Evolutionary conservation across 106 monocot genomes (phyloP), one percentile per base, ranked within the genome.

Genomic region (Dioscorea zingiberensis): DNA sequence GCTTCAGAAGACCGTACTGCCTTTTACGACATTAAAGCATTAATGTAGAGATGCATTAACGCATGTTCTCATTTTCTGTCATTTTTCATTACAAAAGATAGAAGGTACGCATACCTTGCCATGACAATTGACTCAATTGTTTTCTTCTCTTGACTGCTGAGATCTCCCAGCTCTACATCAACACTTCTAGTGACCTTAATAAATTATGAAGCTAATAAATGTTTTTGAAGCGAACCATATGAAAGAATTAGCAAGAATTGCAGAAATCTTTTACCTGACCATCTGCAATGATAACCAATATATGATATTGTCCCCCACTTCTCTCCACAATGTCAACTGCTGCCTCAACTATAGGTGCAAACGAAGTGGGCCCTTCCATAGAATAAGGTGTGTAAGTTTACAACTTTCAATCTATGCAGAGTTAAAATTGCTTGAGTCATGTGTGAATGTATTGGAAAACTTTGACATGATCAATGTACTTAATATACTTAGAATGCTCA

Each of bases 71-170:
- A n/a, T n/a, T n/a, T n/a, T 38, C 38, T 38, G 0, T 38, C 38
- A n/a, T n/a, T 38, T 38, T 38, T 0, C 10, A 38, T 38, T 38
- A 6, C 38, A 38, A 38, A 38, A 38, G 30, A 30, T 3, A 30
- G 30, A 3, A 30, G 30, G 4, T 30, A 7, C 10, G 4, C 2
- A 13, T 54, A 85, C 89, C 89, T 89, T 74, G 89, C 89, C 69
- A 28, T 76, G 48, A 85, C 85, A 59, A 89, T 79, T 7, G 89
- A 78, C 49, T 76, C 60, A 66, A 89, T 82, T 21, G 89, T 89
- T 68, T 63, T 77, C 70, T 68, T 60, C 71, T 89, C 89, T 55
- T 89, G 89, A 24, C 82, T 76, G 69, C 89, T 89, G 19, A 89
- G 71, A 51, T 82, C 77, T 38, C 65, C 69, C 19, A 8, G 16